Evolutionary conservation across 371 early-diverging fungal genomes (phyloP).

Genomic region (Mucor circinelloides): DNA sequence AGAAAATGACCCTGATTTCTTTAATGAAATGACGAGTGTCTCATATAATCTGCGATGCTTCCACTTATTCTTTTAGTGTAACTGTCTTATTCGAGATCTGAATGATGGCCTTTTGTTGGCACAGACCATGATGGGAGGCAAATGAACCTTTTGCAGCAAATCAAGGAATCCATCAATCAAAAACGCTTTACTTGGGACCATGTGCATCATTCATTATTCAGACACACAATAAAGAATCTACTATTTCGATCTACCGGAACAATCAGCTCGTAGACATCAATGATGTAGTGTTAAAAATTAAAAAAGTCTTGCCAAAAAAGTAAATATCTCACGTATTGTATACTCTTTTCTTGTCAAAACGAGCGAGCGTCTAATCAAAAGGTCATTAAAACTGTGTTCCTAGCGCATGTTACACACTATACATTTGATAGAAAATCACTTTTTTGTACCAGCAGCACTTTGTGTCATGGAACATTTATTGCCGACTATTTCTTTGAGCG

Average conservation of each 20-base stretch:
- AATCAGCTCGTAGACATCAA: too few relatives aligned
- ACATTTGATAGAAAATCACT: neutral
- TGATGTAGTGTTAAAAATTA: neutral
- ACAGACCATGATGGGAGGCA: neutral
- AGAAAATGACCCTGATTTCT: neutral
- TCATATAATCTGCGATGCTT: neutral
- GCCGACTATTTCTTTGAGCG: too few relatives aligned
- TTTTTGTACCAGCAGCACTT: neutral
- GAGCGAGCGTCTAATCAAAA: neutral
- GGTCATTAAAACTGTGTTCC: neutral
- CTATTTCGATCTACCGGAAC: too few relatives aligned
- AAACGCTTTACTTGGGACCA: too few relatives aligned
- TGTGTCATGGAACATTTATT: neutral
- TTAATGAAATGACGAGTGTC: neutral
- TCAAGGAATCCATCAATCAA: too few relatives aligned
- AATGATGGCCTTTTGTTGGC: neutral
- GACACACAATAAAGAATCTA: neutral
- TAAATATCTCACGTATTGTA: neutral
- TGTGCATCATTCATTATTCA: too few relatives aligned
- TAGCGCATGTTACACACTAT: neutral
- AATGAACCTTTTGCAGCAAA: neutral
- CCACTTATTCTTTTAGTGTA: neutral
- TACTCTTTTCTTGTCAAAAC: neutral
- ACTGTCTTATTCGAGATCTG: neutral
- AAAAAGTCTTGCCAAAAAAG: neutral